Conservation (phyloP, 2,329 filamentous ascomycete genomes). For the Hypoxylon sp. region DNA sequence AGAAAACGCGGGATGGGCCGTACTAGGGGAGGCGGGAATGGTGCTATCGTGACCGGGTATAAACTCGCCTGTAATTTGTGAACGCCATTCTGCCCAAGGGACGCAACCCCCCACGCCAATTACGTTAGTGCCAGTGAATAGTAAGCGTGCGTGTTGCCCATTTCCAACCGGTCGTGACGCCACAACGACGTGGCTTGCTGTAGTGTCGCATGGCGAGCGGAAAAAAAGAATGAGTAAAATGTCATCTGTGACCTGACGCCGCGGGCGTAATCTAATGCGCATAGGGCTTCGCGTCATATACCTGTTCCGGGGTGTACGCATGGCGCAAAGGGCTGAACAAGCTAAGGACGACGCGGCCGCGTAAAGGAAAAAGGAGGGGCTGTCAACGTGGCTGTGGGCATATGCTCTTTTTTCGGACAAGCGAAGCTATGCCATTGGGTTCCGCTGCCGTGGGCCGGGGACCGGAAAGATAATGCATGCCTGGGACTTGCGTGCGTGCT, state of each 20-base stretch:
- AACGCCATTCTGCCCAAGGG: conserved; percentile 16
- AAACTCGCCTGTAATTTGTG: conserved; percentile 16
- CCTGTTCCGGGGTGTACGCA: conserved; percentile 23
- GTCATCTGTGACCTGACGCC: conserved; percentile 6
- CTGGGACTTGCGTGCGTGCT: conserved; percentile 42
- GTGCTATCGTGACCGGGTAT: conserved; percentile 25
- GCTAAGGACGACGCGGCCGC: conserved; percentile 21
- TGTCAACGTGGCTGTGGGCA: conserved; percentile 32
- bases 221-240: conserved; percentile 32
- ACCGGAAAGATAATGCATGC: conserved; percentile 43
- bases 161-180: conserved; percentile 28
- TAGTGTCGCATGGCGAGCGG: conserved; percentile 12
- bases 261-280: conserved; percentile 21
- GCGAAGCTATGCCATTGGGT: conserved; percentile 48
- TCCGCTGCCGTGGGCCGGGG: conserved; percentile 46
- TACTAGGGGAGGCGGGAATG: conserved; percentile 2
- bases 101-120: conserved; percentile 34
- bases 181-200: conserved; percentile 30
- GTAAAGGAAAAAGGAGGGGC: conserved; percentile 38
- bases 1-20: conserved; percentile 18
- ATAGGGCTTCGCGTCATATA: conserved; percentile 36
- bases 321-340: conserved; percentile 38
- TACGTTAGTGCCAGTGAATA: conserved; percentile 8
- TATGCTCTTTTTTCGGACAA: conserved; percentile 40
- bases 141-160: conserved; percentile 27